Base-by-base conservation (phyloP, 352 stramenopile species). In the Pythium rhizo-oryzae region DNA sequence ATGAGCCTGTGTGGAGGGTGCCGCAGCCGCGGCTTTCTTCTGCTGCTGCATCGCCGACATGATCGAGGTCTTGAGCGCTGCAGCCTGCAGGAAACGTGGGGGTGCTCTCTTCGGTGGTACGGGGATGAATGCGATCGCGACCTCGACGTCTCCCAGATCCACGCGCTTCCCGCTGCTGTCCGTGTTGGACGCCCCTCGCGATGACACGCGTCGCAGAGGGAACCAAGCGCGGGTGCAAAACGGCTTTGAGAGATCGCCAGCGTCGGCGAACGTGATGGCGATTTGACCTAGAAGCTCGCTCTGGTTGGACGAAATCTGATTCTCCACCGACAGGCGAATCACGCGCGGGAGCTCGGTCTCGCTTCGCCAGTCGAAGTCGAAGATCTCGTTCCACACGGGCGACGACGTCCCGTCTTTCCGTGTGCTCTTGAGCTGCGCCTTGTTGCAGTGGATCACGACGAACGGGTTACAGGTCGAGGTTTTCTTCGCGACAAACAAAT, bases 381-480 rank as follows among this genome's bases (percentile, higher is more conserved):
- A 91, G 2, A 91, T 56, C 44, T 93, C 85, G 64, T 93, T 91
- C 85, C 85, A 93, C 25, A 89, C 79, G 0, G 85, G 85, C 1
- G 78, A 66, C 24, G 85, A 84, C 18, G 80, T 82, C 6, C 80
- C 85, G 35, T 93, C 85, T 54, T 87, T 91, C 0, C 85, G 81
- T 7, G 81, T 87, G 58, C 84, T 92, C 59, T 85, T 85, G 16
- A 89, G 72, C 9, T 87, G 78, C 6, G 58, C 23, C 41, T 87
- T 91, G 21, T 72, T 72, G 39, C 79, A 87, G 13, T 82, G 78
- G 6, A 93, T 56, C 6, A 91, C 74, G 0, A 74, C 81, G 44
- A 93, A 93, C n/a, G 85, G 76, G 44, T 93, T 91, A 65, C 82
- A 93, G 9, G 78, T 84, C 8, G 65, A 62, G 49, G 87, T 80